phyloP scores from a whole-genome alignment of 768 basidiomycete species.

The Boletus rufocinnamomeus region DNA sequence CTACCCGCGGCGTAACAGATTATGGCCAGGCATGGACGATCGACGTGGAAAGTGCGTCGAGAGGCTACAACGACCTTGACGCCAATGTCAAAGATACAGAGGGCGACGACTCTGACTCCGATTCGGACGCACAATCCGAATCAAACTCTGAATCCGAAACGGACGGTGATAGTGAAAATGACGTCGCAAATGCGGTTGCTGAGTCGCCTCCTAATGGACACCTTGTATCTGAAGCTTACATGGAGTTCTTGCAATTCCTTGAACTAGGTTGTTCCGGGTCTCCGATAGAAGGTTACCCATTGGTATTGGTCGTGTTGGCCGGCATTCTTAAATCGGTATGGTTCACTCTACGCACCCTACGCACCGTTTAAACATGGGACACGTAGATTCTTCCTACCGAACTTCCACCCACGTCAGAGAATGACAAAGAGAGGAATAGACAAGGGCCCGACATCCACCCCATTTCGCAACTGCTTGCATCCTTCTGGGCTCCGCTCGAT shows the following conservation, averaged over 20 bases:
- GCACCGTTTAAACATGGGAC: neutral
- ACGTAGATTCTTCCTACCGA: conserved; percentile 24
- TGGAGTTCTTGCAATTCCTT: conserved; percentile 79
- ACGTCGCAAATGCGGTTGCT: conserved; percentile 31
- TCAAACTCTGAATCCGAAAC: conserved; percentile 19
- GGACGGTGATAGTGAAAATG: conserved; percentile 37
- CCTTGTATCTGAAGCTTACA: conserved; percentile 50
- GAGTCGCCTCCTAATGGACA: neutral
- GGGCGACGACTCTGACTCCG: conserved; percentile 36
- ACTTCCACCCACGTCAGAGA: conserved; percentile 13
- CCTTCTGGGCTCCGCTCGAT: conserved; percentile 84
- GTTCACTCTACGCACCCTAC: conserved; percentile 3
- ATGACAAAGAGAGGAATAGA: neutral
- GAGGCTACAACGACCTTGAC: conserved; percentile 33
- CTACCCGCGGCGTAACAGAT: conserved; percentile 41
- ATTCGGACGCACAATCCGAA: conserved; percentile 33
- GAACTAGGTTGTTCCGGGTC: conserved; percentile 77
- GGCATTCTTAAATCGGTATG: conserved; percentile 73
- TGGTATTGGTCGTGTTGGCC: conserved; percentile 76
- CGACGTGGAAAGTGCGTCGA: conserved; percentile 19
- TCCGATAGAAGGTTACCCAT: conserved; percentile 78
- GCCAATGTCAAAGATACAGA: conserved; percentile 17
- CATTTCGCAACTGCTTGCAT: conserved; percentile 58
- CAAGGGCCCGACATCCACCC: conserved; percentile 19
- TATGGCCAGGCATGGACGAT: conserved; percentile 64